Evolutionary conservation across 805 yeast genomes (phyloP).

Genomic region (Ogataea pilisensis): DNA sequence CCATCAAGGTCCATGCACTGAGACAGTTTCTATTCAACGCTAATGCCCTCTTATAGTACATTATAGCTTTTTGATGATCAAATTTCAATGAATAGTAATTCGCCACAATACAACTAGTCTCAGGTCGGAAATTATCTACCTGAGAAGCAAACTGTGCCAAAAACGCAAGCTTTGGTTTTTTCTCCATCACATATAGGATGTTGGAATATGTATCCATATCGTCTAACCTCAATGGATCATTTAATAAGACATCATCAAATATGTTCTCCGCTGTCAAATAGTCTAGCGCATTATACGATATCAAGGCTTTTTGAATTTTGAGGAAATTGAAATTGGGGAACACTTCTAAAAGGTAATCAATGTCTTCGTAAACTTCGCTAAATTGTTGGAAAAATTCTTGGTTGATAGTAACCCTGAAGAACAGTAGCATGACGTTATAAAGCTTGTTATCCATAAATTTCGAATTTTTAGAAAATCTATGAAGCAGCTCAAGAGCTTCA

Average conservation of each 20-base stretch:
- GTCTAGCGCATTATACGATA: constrained; percentile 81
- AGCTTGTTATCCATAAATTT: constrained; percentile 27
- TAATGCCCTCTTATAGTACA: constrained; percentile 87
- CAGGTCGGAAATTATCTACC: constrained; percentile 85
- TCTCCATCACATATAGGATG: constrained; percentile 90
- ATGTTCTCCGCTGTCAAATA: constrained; percentile 73
- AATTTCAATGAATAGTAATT: constrained; percentile 88
- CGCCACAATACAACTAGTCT: constrained; percentile 91
- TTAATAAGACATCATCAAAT: constrained; percentile 67
- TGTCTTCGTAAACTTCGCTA: constrained; percentile 43
- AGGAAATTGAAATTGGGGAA: constrained; percentile 76
- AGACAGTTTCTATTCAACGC: constrained; percentile 74
- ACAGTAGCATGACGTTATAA: constrained; percentile 30
- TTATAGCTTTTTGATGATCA: constrained; percentile 92
- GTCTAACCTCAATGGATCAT: constrained; percentile 84
- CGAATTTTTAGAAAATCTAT: constrained; percentile 35
- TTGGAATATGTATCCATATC: constrained; percentile 94
- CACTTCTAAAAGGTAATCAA: constrained; percentile 44
- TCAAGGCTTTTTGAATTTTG: constrained; percentile 75
- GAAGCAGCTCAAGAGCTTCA: constrained; percentile 45
- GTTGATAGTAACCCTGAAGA: constrained; percentile 62
- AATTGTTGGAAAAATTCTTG: constrained; percentile 80
- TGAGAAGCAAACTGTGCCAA: constrained; percentile 81
- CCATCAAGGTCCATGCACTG: constrained; percentile 97
- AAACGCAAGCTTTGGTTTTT: constrained; percentile 74